Conservation (phyloP, 805 yeast species). For the Myxozyma geophila region DNA sequence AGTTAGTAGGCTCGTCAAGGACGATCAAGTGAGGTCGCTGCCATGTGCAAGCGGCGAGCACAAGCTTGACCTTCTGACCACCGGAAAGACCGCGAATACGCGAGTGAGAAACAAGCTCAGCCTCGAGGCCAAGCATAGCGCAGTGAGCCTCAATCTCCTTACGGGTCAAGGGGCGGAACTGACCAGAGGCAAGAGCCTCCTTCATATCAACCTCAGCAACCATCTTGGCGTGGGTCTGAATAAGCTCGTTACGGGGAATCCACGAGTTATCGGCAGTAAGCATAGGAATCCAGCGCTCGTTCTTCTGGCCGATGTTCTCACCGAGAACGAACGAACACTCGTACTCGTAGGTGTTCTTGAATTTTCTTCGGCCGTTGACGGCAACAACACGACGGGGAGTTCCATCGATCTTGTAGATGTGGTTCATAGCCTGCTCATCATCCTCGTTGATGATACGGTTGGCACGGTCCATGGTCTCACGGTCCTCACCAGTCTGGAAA, state of each 20-base stretch:
- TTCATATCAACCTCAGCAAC: constrained; percentile 99
- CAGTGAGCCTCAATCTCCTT: constrained; percentile 99
- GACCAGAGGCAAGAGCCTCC: constrained; percentile 99
- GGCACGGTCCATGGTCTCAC: constrained; percentile 99
- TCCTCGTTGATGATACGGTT: constrained; percentile 96
- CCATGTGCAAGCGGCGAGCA: constrained; percentile 99
- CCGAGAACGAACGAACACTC: constrained; percentile 97
- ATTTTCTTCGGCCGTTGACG: constrained; percentile 96
- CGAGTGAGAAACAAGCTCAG: constrained; percentile 99
- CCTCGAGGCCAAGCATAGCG: constrained; percentile 96
- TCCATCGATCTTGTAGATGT: constrained; percentile 98
- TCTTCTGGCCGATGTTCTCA: constrained; percentile 98
- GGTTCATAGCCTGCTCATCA: constrained; percentile 98
- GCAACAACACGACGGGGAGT: constrained; percentile 96
- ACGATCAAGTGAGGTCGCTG: constrained; percentile 99
- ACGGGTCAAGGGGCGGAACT: constrained; percentile 99
- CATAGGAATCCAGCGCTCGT: constrained; percentile 99
- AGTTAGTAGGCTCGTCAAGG: constrained; percentile 99
- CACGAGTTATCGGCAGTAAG: constrained; percentile 99
- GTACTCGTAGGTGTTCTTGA: constrained; percentile 99
- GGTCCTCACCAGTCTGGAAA: constrained; percentile 99
- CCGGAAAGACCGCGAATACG: constrained; percentile 99
- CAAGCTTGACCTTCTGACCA: constrained; percentile 99
- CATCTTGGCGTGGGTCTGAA: constrained; percentile 97
- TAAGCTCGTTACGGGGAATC: constrained; percentile 98